These are phyloP conservation scores for Torulaspora delbrueckii DNA, from an alignment of 805 yeast species.

Conservation along the genomic window DNA sequence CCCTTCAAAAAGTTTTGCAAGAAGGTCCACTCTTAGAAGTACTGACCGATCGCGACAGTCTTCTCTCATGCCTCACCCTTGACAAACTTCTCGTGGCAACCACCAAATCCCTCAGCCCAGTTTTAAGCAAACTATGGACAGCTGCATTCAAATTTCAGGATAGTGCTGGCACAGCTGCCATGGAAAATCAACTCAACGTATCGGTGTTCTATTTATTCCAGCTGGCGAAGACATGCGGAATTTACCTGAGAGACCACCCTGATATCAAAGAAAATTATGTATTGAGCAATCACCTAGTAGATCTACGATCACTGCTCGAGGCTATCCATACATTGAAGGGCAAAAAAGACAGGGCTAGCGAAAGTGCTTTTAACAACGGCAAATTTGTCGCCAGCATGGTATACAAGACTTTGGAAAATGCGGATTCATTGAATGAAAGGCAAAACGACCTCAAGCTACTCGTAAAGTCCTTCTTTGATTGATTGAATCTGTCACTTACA, in stretches of 20 bases:
- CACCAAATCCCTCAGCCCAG: not conserved
- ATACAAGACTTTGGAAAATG: constrained; percentile 10
- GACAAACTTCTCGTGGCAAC: constrained; percentile 27
- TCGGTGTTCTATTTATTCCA: constrained; percentile 27
- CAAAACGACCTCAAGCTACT: constrained; percentile 12
- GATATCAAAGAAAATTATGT: constrained; percentile 8
- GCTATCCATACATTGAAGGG: constrained; percentile 14
- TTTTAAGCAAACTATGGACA: constrained; percentile 21
- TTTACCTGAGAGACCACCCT: constrained; percentile 18
- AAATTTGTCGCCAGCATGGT: constrained; percentile 31
- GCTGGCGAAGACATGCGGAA: constrained; percentile 31
- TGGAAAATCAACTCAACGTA: constrained; percentile 8
- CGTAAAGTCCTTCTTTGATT: constrained; percentile 9
- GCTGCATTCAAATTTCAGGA: constrained; percentile 23
- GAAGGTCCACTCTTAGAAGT: constrained; percentile 11
- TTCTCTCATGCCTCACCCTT: constrained; percentile 24
- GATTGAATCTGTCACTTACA: not conserved
- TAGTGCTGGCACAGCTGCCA: constrained; percentile 1
- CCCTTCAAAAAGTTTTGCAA: constrained; percentile 9
- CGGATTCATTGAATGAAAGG: constrained; percentile 8
- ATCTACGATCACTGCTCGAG: constrained; percentile 17
- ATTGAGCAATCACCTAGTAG: constrained; percentile 9
- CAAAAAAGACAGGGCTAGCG: constrained; percentile 24
- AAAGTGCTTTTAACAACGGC: constrained; percentile 30
- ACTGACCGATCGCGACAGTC: constrained; percentile 21